Conservation (phyloP, 192 early-diverging fungal species). For the Pilobolus umbonatus region DNA sequence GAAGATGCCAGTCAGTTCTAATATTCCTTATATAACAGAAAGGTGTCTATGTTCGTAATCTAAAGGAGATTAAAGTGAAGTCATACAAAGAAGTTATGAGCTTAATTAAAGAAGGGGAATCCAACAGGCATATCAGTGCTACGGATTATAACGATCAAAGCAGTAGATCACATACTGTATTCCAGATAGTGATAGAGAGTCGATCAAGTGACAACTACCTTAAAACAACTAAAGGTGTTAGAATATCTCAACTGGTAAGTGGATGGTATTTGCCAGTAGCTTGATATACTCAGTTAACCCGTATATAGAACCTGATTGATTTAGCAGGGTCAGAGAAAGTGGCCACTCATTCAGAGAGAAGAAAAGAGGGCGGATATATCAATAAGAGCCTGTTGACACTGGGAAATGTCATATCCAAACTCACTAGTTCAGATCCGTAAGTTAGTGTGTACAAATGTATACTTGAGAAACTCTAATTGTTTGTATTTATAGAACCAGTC, state of each 20-base stretch:
- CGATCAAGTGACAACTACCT: neutral
- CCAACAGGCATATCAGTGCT: slow-evolving; percentile 76
- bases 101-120: slow-evolving; percentile 71
- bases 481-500: slow-evolving; percentile 34
- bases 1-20: neutral
- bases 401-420: slow-evolving; percentile 86
- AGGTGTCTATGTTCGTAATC: slow-evolving; percentile 67
- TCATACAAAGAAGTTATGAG: slow-evolving; percentile 70
- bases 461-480: neutral
- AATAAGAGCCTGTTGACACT: slow-evolving; percentile 88
- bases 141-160: slow-evolving; percentile 93
- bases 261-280: neutral
- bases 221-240: slow-evolving; percentile 13
- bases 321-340: slow-evolving; percentile 96
- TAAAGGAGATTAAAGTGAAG: slow-evolving; percentile 71
- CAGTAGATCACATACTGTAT: slow-evolving; percentile 93
- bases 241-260: slow-evolving; percentile 35
- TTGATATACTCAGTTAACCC: neutral
- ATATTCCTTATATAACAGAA: slow-evolving; percentile 30
- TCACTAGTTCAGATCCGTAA: slow-evolving; percentile 63
- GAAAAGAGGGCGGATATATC: slow-evolving; percentile 96
- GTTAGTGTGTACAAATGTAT: neutral
- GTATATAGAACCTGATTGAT: slow-evolving; percentile 82
- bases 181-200: slow-evolving; percentile 63
- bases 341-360: slow-evolving; percentile 73